Base-by-base conservation (phyloP, 306 rosid genomes). In the Vigna angularis region DNA sequence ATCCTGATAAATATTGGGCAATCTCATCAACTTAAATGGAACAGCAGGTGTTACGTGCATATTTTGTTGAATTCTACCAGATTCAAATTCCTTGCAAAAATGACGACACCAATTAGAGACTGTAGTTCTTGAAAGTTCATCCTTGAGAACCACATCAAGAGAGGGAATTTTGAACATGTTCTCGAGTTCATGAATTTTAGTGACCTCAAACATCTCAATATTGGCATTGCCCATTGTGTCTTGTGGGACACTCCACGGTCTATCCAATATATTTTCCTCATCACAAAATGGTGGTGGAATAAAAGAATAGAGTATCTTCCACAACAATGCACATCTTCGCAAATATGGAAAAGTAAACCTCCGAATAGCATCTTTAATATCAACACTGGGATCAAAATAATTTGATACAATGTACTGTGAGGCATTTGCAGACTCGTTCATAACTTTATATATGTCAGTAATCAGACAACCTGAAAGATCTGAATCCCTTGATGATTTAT, bases 241-340 rank as follows among this genome's bases (percentile, higher is more conserved):
- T 69, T 81, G 49, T 62, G 56, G 79, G n/a, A 76, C 78, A 77
- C 73, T 64, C 80, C 83, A 87, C 6, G 86, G 85, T 75, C 82
- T 87, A 82, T 85, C 95, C 72, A 80, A 72, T 24, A 72, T 61
- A 76, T 79, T 81, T 61, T 86, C 91, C 85, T 86, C 87, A 76
- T 87, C 85, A 83, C 80, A 84, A 79, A 90, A 85, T 53, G 98
- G 94, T 79, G 87, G 86, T 51, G 78, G 90, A 61, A 87, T 81
- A 78, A 92, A 85, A 45, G 91, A 87, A 74, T 83, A 72, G 2
- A 96, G 86, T 51, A 96, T 73, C 79, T 87, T 87, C 90, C 89
- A 86, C 81, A 96, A 86, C 76, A 96, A 65, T 40, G 96, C 96
- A 83, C 98, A 96, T 84, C 98, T 90, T 82, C 99, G 90, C 83